Base-by-base conservation (phyloP, 306 rosid genomes). In the Gynostemma pentaphyllum region DNA sequence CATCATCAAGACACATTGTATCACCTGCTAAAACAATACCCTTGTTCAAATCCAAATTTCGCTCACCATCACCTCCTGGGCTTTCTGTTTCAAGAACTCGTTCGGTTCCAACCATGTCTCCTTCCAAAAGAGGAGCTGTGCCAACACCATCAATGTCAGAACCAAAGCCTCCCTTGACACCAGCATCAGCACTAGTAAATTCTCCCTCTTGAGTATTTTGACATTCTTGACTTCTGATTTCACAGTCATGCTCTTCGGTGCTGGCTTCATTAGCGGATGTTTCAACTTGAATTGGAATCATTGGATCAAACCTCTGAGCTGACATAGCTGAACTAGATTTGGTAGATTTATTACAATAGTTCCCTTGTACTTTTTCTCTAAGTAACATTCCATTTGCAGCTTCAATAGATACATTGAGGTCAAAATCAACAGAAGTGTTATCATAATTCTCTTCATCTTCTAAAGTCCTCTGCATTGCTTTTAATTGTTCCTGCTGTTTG, bases 381-480 rank as follows among this genome's bases (percentile, higher is more conserved):
- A 73, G 79, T 6, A 69, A 28, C 40, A 59, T 53, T 68, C 74
- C 79, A 72, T 74, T 77, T 28, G 60, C 45, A 51, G 67, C 60
- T 63, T 73, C 80, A 49, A 68, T 1, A 3, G 64, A 39, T 57
- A 54, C 18, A 72, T 82, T 79, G 66, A 79, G 76, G 49, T 82
- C 96, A 49, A 85, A 77, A 76, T 87, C 96, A 47, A 69, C 44
- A 63, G 92, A 92, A 68, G 81, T 81, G 61, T 88, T 88, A 26
- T 88, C 96, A 50, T 84, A 88, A 76, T 85, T 82, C 68, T 92
- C 98, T 68, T 92, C 92, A 66, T 87, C 98, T 80, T 88, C 96
- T 55, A 92, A 75, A 28, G 98, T 92, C 75, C 78, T 88, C 68
- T 84, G 96, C 96, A 88, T 92, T 57, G 95, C 57, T 74, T 88